Evolutionary conservation across 2,329 filamentous ascomycete genomes (phyloP), one percentile per base, ranked within the genome.

Genomic region (Truncatella angustata): DNA sequence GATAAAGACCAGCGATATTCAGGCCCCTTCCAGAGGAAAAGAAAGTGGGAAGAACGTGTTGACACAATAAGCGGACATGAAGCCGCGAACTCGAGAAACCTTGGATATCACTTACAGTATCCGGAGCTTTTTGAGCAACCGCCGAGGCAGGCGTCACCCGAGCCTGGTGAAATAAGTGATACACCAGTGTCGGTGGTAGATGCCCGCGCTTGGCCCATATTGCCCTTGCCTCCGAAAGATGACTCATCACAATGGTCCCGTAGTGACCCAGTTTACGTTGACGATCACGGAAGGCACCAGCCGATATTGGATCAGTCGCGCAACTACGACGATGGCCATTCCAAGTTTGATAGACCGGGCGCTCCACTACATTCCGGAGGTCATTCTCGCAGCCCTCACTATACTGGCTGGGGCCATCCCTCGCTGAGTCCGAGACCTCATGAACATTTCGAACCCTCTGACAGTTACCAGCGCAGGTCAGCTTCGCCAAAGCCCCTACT

Each of bases 151-250:
- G 39, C 49, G 24, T 54, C 53, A 11, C 53, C 53, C 26, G 53
- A 54, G 21, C 53, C 53, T 24, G 53, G 53, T 24, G 53, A 54
- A 28, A 45, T 54, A 21, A 54, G 44, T 42, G 53, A 54, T 30
- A 36, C 53, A 28, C 21, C 40, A 24, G 24, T 14, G 16, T 44
- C 40, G 16, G 21, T 12, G 21, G n/a, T 44, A 16, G 9, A 21
- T 26, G 12, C 21, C 11, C 40, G 14, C 11, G 24, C 18, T 6
- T 39, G 28, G 49, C 49, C 6, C 28, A 4, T 14, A 14, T 14
- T 21, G 12, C 4, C 34, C 12, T n/a, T 23, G 4, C 11, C 28
- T 23, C 47, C 16, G 4, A 14, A 35, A 20, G 36, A n/a, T 16
- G 24, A 42, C n/a, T n/a, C n/a, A 9, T 5, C 21, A 9, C 20